Evolutionary conservation across 176 grass and related monocot species (phyloP), one percentile per base, ranked within the genome.

Genomic region (Avena insularis): DNA sequence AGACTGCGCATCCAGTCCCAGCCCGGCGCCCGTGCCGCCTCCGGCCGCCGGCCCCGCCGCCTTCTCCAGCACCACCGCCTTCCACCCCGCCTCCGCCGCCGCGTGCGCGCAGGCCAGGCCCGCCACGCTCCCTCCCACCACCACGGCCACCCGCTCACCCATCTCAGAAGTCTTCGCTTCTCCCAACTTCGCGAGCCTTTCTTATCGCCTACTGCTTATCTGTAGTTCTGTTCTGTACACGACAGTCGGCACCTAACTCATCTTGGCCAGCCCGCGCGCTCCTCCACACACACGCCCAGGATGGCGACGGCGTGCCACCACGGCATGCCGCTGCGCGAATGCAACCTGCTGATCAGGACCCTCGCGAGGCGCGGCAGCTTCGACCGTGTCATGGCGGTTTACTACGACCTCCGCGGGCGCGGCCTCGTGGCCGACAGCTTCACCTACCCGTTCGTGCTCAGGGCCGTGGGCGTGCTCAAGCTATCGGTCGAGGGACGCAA

Each of bases 41-140:
- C 86, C 84, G 56, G 77, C 76, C 57, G 89, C 82, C 88, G 90
- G 85, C 55, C 70, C 90, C 40, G 71, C 67, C 75, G 94, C 87
- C 66, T 93, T 96, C 94, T 98, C 97, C 87, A 96, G 50, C 57
- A 98, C 90, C 51, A 91, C 82, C 35, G 40, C 72, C 21, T 89
- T 72, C 96, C 94, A 96, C 16, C 92, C 92, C 71, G 80, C 90
- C 9, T 50, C 75, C 66, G 93, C 86, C 49, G 83, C 79, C 49
- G 92, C 97, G 77, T 96, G 97, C 12, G 93, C 97, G 83, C 93
- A 96, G 4, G 90, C 90, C 48, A 96, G 66, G 27, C 97, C 94
- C 9, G 94, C 90, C 12, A 96, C 90, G 87, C 97, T 93, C 78
- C 97, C 92, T 77, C 97, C 94, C 77, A 96, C 89, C 81, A 95